Evolutionary conservation across 1,284 basidiomycete genomes (phyloP).

Genomic region (Ustilago crameri): DNA sequence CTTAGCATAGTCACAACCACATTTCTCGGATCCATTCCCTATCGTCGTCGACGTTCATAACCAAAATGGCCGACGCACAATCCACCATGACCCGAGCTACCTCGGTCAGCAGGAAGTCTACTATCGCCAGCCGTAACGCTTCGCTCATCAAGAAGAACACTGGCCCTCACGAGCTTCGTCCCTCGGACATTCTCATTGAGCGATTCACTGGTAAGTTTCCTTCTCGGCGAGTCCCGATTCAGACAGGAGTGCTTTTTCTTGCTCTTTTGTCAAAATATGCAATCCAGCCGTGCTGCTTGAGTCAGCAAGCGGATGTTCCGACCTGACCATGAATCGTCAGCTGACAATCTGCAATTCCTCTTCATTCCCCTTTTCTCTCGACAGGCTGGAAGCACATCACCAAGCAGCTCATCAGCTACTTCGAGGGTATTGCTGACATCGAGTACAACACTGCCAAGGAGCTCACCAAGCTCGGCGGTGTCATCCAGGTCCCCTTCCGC

Average conservation of each 20-base stretch:
- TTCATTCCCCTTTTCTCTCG: background rate
- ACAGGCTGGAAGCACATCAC: conserved; percentile 91
- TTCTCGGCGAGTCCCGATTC: no score
- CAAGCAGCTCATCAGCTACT: conserved; percentile 70
- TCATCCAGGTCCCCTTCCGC: conserved; percentile 96
- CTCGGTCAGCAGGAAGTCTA: conserved; percentile 67
- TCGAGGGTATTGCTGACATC: conserved; percentile 73
- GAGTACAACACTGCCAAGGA: conserved; percentile 90
- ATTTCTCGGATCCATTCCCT: background rate
- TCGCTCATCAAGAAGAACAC: conserved; percentile 70
- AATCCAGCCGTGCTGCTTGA: background rate
- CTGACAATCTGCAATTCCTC: conserved; percentile 2
- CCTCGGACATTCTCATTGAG: conserved; percentile 96
- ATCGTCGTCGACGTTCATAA: conserved; percentile 26
- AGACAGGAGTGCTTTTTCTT: no score
- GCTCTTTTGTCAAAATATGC: no score
- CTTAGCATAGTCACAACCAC: conserved; percentile 1
- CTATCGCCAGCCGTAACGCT: conserved; percentile 68
- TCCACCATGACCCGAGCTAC: conserved; percentile 64
- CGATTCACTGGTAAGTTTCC: conserved; percentile 71
- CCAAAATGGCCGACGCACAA: conserved; percentile 64
- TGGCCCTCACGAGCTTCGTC: conserved; percentile 81
- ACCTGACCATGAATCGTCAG: background rate
- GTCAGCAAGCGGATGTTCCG: background rate
- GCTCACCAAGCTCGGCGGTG: conserved; percentile 92